phyloP scores from a whole-genome alignment of 169 alveolate species.

The Prorocentrum cordatum region DNA sequence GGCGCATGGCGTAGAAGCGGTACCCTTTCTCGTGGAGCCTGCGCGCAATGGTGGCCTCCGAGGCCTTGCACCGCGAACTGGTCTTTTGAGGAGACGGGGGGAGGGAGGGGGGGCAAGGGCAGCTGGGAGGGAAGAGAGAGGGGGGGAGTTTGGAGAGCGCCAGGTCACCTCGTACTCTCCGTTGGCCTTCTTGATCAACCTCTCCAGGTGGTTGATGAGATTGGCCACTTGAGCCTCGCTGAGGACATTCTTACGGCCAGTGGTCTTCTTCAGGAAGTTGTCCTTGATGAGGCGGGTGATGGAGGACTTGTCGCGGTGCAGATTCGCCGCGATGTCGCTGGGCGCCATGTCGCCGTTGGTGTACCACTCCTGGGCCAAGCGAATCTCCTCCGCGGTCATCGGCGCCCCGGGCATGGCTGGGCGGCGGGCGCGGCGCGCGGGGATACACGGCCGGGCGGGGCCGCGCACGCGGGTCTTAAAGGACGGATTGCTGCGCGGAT shows the following conservation, averaged over 20 bases:
- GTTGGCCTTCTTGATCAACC: not conserved
- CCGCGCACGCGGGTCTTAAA: too few species aligned
- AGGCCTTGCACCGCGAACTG: not conserved
- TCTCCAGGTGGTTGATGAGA: not conserved
- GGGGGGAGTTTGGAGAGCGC: too few species aligned
- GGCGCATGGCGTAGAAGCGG: not conserved
- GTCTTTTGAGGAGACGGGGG: not conserved
- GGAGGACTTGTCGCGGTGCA: not conserved
- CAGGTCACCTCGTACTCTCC: not conserved
- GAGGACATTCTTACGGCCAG: not conserved
- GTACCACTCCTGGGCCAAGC: not conserved
- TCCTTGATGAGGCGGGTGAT: not conserved
- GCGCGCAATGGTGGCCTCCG: not conserved
- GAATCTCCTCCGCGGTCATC: not conserved
- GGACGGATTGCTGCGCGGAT: too few species aligned
- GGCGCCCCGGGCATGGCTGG: not conserved
- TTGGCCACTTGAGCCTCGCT: not conserved
- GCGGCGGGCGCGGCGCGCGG: too few species aligned
- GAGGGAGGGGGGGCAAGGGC: too few species aligned
- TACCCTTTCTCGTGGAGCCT: not conserved
- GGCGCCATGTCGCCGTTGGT: not conserved
- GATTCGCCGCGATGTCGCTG: not conserved
- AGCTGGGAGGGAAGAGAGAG: too few species aligned
- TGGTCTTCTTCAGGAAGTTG: not conserved
- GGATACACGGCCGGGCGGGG: too few species aligned